Conservation (phyloP, 1,139 yeast species). For the Tardiomyces digboiensis region DNA sequence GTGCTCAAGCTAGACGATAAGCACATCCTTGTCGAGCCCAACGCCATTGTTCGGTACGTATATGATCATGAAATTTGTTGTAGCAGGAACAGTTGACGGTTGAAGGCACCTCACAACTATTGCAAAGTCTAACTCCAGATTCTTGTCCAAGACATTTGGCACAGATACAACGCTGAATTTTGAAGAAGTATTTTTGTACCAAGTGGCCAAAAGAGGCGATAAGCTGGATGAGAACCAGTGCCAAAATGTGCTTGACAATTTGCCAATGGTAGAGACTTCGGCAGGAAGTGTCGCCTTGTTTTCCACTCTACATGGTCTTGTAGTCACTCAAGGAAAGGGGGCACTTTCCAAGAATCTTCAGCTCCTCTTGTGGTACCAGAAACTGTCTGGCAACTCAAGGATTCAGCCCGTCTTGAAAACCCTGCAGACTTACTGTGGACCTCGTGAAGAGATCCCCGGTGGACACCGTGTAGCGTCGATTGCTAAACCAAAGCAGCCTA, state of each 20-base stretch:
- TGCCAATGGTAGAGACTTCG: constrained; percentile 10
- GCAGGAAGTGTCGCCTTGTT: constrained; percentile 20
- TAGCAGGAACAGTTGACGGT: constrained; percentile 11
- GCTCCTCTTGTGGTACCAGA: constrained; percentile 25
- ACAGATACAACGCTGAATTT: constrained; percentile 3
- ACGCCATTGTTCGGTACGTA: constrained; percentile 71
- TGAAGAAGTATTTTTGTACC: constrained; percentile 18
- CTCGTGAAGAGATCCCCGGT: background rate
- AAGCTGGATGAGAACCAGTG: constrained; percentile 16
- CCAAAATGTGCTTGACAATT: constrained; percentile 8
- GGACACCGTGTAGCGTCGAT: background rate
- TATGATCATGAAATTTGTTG: constrained; percentile 27
- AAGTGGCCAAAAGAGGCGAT: constrained; percentile 17
- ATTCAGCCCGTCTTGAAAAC: constrained; percentile 12
- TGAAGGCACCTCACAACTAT: constrained; percentile 18
- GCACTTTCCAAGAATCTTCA: constrained; percentile 23
- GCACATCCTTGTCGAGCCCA: constrained; percentile 48
- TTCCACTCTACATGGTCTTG: constrained; percentile 23
- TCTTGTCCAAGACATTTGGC: constrained; percentile 21
- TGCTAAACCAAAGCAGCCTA: background rate
- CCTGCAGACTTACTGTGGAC: background rate
- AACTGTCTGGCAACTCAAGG: constrained; percentile 17
- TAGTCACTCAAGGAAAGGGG: constrained; percentile 19
- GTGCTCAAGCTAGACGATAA: background rate
- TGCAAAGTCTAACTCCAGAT: constrained; percentile 32